Evolutionary conservation across 495 filamentous ascomycete species (phyloP), one percentile per base, ranked within the genome.

Genomic region (Lentithecium fluviatile): DNA sequence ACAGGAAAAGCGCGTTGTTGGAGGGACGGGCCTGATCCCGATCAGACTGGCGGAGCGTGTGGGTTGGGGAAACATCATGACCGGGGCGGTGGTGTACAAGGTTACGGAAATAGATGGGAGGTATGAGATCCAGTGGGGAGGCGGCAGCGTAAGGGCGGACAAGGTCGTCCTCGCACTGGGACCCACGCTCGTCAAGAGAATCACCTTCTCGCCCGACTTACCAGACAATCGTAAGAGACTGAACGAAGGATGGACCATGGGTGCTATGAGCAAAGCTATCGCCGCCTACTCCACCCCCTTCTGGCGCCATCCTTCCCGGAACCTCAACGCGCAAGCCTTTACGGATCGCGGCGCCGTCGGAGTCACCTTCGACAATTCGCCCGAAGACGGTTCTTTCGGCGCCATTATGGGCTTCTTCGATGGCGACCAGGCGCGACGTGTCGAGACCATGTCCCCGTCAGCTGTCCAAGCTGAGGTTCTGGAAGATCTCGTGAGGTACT

Each of bases 401-500:
- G 66, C 66, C 4, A 32, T 72, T 7, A 65, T 71, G 63, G 67
- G 70, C 0, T 71, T 72, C 53, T 64, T 72, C 12, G 62, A 57
- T 12, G 68, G 58, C 3, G 66, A 72, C 19, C 40, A 65, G 43
- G 67, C 67, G 66, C 68, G 70, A 12, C 38, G 45, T 17, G 36
- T 67, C 2, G 68, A 67, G 43, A 29, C 32, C 11, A 42, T 52
- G 17, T 51, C 62, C 2, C 55, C 62, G 17, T 52, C 43, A 0
- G 62, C 65, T 50, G 43, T 70, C 17, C 53, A 59, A 15, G 23
- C 7, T 0, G 23, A 37, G 3, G 58, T 65, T 3, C 38, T 46
- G 5, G 13, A 56, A 26, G 62, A 60, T 34, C 66, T 65, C 13
- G 55, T 55, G 19, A 38, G 47, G 29, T 52, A 62, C 8, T 70